Evolutionary conservation across 176 grass and related monocot genomes (phyloP), one percentile per base, ranked within the genome.

Genomic region (Lolium rigidum): DNA sequence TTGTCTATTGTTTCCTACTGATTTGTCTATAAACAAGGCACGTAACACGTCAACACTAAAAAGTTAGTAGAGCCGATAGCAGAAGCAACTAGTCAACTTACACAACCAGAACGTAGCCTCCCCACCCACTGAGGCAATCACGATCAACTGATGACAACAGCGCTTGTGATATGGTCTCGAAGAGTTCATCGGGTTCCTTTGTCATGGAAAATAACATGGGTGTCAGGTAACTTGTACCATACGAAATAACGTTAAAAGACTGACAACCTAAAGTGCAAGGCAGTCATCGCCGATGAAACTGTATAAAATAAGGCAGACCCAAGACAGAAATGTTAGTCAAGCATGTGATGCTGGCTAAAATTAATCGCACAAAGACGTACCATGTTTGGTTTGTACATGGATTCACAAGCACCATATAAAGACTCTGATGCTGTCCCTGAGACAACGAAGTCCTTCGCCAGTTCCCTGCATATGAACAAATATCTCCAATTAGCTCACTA

Each of bases 311-410:
- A 58, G 10, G 63, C 10, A 58, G 24, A 71, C 4, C 10, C 17
- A 46, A 46, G 52, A 49, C 37, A 58, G 16, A 83, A 67, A 57
- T n/a, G 14, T 41, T 21, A 2, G 39, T 57, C 50, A 67, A 41
- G 15, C 2, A 50, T 16, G 31, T 35, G 31, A 35, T 2, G 31
- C 31, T 25, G 20, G 28, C 73, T 67, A 69, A 47, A 79, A 46
- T 25, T 68, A 10, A 50, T 10, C 10, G 5, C n/a, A 70, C 37
- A 87, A 79, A 24, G 1, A 55, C 85, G 74, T 94, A 99, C 97
- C 97, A 99, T 99, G 76, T 99, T 88, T 25, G 97, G 97, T 57
- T 99, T 99, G 83, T 94, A 99, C 94, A 99, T 99, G 56, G 97
- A 99, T 81, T 99, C 97, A 87, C 97, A 99, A 66, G 88, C 94